phyloP scores from a whole-genome alignment of 257 asterid species.

The Rauvolfia tetraphylla region DNA sequence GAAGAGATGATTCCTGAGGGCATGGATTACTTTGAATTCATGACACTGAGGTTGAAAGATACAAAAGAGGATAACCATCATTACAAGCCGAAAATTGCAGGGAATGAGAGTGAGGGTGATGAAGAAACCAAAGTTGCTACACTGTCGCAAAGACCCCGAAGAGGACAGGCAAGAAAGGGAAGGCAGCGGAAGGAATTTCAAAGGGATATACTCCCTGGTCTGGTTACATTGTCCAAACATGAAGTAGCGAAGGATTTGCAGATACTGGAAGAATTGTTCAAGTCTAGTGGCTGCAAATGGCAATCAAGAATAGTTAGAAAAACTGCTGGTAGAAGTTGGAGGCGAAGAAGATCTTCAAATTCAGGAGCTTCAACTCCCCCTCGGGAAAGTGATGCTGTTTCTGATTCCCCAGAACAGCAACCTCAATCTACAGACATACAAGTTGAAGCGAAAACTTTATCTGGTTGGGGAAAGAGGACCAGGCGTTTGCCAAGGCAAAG shows the following conservation, averaged over 20 bases:
- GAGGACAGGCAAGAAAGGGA: constrained; percentile 51
- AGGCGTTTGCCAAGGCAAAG: constrained; percentile 71
- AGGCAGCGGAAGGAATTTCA: constrained; percentile 58
- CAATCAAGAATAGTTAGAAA: constrained; percentile 25
- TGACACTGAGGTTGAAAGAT: constrained; percentile 60
- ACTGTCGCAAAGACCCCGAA: constrained; percentile 33
- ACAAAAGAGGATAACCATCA: constrained; percentile 31
- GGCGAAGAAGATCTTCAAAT: constrained; percentile 36
- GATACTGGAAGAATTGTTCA: constrained; percentile 52
- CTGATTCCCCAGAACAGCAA: constrained; percentile 21
- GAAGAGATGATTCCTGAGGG: constrained; percentile 41
- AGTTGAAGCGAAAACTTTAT: constrained; percentile 39
- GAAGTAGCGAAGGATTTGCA: constrained; percentile 71
- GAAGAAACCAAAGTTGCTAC: constrained; percentile 24
- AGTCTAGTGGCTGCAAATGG: constrained; percentile 32
- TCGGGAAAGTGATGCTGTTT: constrained; percentile 13
- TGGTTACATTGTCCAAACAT: constrained; percentile 53
- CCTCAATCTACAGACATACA: constrained; percentile 22
- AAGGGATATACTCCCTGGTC: constrained; percentile 62
- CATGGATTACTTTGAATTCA: constrained; percentile 60
- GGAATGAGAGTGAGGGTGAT: constrained; percentile 14
- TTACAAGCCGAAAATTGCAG: constrained; percentile 15
- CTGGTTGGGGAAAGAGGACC: constrained; percentile 80
- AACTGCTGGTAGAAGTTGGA: constrained; percentile 27
- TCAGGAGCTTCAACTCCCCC: constrained; percentile 19